Evolutionary conservation across 345 rosid genomes (phyloP).

Genomic region (Eucalyptus lansdowneana): DNA sequence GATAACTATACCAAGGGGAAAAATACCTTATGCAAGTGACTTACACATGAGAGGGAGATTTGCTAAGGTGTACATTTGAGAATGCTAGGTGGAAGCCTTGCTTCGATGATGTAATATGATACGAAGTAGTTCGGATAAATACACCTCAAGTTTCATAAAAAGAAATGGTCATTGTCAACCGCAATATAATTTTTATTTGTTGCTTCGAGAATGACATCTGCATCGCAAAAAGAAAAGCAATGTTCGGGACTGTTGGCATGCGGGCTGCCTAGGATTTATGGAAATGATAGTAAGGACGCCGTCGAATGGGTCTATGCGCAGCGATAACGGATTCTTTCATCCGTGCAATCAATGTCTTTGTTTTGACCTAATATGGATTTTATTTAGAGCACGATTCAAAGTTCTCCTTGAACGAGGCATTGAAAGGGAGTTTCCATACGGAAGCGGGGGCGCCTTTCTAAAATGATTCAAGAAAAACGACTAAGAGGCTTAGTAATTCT

Average conservation of each 20-base stretch:
- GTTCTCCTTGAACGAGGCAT: background rate
- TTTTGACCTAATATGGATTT: background rate
- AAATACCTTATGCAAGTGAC: background rate
- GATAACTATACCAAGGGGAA: background rate
- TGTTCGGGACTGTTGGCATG: background rate
- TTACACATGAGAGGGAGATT: background rate
- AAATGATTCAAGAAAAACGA: background rate
- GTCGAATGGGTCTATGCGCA: background rate
- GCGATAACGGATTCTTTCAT: background rate
- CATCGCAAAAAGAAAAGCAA: background rate
- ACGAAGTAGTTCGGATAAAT: too few species aligned
- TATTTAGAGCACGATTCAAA: background rate
- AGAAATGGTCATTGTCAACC: too few species aligned
- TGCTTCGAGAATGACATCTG: too few species aligned
- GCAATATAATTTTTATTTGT: too few species aligned
- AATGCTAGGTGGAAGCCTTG: background rate
- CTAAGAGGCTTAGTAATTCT: background rate
- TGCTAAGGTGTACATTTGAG: background rate
- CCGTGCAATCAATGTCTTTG: background rate
- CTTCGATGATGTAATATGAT: too few species aligned
- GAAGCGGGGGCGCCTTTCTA: background rate
- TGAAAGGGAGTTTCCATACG: background rate
- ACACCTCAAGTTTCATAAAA: too few species aligned
- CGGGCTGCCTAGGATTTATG: background rate
- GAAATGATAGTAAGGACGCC: background rate